Evolutionary conservation across 768 basidiomycete genomes (phyloP), one percentile per base, ranked within the genome.

Genomic region (Leccinum ochraceum): DNA sequence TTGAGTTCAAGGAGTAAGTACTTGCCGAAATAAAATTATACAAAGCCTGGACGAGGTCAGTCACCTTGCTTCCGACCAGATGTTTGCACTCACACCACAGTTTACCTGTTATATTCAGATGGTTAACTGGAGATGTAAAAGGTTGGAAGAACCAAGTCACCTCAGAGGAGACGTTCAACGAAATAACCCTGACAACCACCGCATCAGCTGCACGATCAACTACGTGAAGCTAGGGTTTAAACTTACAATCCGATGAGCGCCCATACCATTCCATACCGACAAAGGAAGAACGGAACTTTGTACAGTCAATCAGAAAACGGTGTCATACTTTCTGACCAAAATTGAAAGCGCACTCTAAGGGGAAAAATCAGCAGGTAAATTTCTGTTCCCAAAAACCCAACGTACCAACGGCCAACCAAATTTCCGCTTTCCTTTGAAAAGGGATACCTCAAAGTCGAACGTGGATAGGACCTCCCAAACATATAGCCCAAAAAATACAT

Each of bases 371-470:
- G 63, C 37, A 36, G 4, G 24, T 22, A 4, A 28, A 0, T 2
- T 30, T 13, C 24, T 46, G 1, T 36, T 53, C 50, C 34, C 7
- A 7, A 28, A 32, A 51, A 46, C 13, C 36, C 42, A 34, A 80
- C 85, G 60, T 69, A 89, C 88, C 73, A 90, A 74, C 62, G 89
- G 88, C 87, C 87, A 89, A 32, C 83, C 80, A 63, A 88, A 83
- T 66, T 75, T 80, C 50, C 87, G 82, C 57, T 80, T 78, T n/a
- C 81, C 68, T 30, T 78, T 80, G 46, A 89, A 58, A 34, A 90
- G 70, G 28, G 88, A 87, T 81, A 82, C 83, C 66, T 91, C 89
- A 63, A 91, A 90, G 61, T 80, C 79, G 59, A 73, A 82, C 16
- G 89, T 88, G 65, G 79, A 74, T 63, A 85, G 78, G 46, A 90